These are phyloP conservation scores for Solanum pinnatisectum DNA, from an alignment of 257 asterid species.

Conservation along the genomic window DNA sequence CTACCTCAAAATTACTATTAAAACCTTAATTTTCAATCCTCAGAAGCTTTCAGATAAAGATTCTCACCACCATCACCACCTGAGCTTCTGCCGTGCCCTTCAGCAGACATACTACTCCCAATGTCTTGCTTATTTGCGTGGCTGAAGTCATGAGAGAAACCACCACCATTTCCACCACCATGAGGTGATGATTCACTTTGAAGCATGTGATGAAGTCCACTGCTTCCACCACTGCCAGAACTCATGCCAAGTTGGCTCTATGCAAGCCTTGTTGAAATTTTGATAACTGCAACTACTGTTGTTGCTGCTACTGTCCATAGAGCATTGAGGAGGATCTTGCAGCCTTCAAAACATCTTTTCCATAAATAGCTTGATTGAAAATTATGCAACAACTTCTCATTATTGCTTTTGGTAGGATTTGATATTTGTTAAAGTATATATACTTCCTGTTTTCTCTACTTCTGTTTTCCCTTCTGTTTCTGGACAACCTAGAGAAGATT, in stretches of 20 bases:
- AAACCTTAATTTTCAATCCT: slow-evolving; percentile 32
- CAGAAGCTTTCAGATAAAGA: slow-evolving; percentile 51
- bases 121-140: slow-evolving; percentile 67
- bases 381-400: no score
- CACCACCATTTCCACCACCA: no score
- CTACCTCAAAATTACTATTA: not conserved
- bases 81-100: slow-evolving; percentile 40
- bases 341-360: no score
- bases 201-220: slow-evolving; percentile 51
- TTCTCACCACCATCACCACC: slow-evolving; percentile 55
- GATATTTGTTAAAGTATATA: no score
- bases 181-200: slow-evolving; percentile 58
- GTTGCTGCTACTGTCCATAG: slow-evolving; percentile 57
- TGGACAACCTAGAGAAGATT: no score
- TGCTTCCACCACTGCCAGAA: slow-evolving; percentile 39
- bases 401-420: no score
- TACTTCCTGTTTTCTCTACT: no score
- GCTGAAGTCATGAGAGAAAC: slow-evolving; percentile 18
- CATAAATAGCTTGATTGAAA: no score
- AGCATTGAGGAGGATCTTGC: slow-evolving; percentile 64
- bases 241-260: slow-evolving; percentile 66
- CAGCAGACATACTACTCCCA: slow-evolving; percentile 27
- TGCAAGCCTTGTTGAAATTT: slow-evolving; percentile 68
- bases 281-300: slow-evolving; percentile 45
- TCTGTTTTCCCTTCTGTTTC: no score